Conservation (phyloP, 352 stramenopile genomes). For the Blastocystis sp. region DNA sequence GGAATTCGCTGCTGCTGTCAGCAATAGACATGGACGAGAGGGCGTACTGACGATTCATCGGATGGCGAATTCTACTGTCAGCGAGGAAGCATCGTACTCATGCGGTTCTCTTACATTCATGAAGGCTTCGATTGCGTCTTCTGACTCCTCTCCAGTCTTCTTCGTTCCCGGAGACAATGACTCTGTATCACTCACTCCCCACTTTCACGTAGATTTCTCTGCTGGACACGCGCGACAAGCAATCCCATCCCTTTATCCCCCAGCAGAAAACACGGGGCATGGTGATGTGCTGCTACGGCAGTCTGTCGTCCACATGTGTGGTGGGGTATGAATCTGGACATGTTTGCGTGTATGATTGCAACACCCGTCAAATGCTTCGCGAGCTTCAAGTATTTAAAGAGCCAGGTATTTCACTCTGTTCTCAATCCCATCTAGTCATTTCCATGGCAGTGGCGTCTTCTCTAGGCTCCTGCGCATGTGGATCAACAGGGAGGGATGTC, state of each 20-base stretch:
- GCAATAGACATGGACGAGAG: conserved; percentile 54
- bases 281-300: conserved; percentile 32
- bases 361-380: neutral
- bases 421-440: conserved; percentile 23
- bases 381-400: conserved; percentile 7
- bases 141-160: neutral
- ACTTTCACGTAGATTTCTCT: neutral
- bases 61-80: neutral
- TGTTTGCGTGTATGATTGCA: neutral
- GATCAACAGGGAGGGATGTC: conserved; percentile 2
- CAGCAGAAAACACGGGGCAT: conserved; percentile 27
- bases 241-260: neutral
- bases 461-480: neutral
- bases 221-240: neutral
- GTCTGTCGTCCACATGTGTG: neutral
- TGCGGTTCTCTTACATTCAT: conserved; percentile 54
- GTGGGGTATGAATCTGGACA: conserved; percentile 49
- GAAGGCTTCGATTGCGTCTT: conserved; percentile 22
- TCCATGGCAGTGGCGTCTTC: neutral
- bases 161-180: conserved; percentile 47
- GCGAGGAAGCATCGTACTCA: neutral
- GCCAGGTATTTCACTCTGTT: neutral
- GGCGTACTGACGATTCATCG: neutral
- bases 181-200: neutral
- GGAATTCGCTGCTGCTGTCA: neutral